phyloP scores from a whole-genome alignment of 768 basidiomycete genomes.

The Auriscalpium vulgare region DNA sequence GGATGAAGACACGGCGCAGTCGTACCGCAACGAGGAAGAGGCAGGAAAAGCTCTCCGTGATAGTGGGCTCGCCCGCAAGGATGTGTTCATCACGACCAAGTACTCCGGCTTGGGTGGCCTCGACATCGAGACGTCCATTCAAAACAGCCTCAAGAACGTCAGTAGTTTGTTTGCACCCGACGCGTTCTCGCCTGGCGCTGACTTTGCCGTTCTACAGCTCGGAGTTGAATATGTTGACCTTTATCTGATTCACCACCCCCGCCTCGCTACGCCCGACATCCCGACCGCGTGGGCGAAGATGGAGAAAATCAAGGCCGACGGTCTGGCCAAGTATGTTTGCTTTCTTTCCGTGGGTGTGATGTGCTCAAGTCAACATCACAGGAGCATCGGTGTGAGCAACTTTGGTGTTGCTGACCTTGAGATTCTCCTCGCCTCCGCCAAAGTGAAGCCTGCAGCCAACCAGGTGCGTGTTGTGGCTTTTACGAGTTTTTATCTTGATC shows the following conservation, averaged over 20 bases:
- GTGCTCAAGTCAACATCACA: conserved; percentile 16
- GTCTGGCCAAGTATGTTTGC: conserved; percentile 42
- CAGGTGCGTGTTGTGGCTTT: conserved; percentile 35
- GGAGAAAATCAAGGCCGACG: conserved; percentile 49
- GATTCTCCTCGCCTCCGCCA: conserved; percentile 47
- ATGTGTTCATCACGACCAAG: conserved; percentile 62
- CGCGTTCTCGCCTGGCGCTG: background rate
- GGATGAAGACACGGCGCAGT: conserved; percentile 48
- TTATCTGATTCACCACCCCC: conserved; percentile 60
- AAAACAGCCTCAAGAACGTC: conserved; percentile 49
- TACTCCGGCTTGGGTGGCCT: conserved; percentile 45
- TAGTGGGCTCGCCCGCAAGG: conserved; percentile 46
- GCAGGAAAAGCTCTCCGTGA: conserved; percentile 41
- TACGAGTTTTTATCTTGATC: background rate
- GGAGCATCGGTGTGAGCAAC: conserved; percentile 71
- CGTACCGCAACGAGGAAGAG: conserved; percentile 53
- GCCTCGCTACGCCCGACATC: conserved; percentile 47
- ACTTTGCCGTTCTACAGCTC: conserved; percentile 31
- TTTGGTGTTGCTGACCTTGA: conserved; percentile 49
- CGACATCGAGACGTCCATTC: conserved; percentile 46
- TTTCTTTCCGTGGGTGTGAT: background rate
- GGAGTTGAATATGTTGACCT: conserved; percentile 60
- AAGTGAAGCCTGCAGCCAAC: conserved; percentile 59
- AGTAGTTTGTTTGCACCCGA: conserved; percentile 12
- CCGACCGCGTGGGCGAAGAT: conserved; percentile 56